Evolutionary conservation across 1,139 yeast genomes (phyloP).

Genomic region (Geotrichum phurueaensis): DNA sequence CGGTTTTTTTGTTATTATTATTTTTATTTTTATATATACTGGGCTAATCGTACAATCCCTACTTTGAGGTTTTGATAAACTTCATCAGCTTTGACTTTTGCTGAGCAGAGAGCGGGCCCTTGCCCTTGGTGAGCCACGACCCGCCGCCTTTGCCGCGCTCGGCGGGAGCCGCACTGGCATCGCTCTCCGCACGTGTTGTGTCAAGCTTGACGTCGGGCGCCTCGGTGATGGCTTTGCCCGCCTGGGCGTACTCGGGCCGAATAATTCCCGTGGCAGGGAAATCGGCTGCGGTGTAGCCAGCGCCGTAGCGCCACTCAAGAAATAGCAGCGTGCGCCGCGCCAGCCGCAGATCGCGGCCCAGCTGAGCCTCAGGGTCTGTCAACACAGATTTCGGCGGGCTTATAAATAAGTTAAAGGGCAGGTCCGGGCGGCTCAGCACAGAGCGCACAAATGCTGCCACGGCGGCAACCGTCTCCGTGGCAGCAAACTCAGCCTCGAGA

Average conservation of each 20-base stretch:
- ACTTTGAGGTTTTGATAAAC: constrained; percentile 13
- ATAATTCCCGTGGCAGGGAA: constrained; percentile 19
- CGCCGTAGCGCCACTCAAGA: constrained; percentile 29
- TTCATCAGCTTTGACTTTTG: constrained; percentile 14
- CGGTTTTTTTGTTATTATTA: too few species aligned
- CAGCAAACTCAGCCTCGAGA: constrained; percentile 30
- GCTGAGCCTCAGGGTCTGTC: constrained; percentile 18
- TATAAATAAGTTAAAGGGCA: constrained; percentile 28
- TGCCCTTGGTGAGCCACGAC: constrained; percentile 12
- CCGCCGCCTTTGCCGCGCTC: neutral
- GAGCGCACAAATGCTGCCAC: constrained; percentile 29
- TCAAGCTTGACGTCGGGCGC: constrained; percentile 27
- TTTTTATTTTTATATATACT: too few species aligned
- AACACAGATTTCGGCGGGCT: constrained; percentile 30
- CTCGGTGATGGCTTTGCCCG: constrained; percentile 27
- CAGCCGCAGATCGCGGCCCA: constrained; percentile 28
- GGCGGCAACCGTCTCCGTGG: constrained; percentile 28
- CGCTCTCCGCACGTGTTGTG: neutral
- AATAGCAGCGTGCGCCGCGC: constrained; percentile 29
- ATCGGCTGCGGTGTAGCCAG: constrained; percentile 4
- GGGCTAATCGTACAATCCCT: neutral
- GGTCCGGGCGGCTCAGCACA: constrained; percentile 24
- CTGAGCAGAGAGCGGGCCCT: constrained; percentile 8
- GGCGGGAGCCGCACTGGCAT: neutral
- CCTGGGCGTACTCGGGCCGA: constrained; percentile 18